Base-by-base conservation (phyloP, 1,284 basidiomycete species). In the Meripilus lineatus region DNA sequence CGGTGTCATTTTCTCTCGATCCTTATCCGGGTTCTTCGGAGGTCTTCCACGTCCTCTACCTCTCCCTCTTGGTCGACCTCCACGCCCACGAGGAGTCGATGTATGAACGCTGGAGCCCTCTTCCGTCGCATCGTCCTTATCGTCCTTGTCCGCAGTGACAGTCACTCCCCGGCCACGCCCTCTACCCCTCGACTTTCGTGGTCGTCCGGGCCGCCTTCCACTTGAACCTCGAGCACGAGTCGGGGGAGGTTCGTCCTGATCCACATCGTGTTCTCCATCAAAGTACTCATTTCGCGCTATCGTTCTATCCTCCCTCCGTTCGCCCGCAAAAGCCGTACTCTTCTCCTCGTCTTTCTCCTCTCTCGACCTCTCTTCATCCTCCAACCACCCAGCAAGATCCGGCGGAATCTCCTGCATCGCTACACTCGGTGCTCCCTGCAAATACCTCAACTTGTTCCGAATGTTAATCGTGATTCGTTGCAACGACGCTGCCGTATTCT, bases 381-480 rank as follows among this genome's bases (percentile, higher is more conserved):
- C 81, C 38, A 95, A 67, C 56, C 89, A 79, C 2, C 85, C 86
- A 46, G 84, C 82, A 17, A 98, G 67, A 56, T 95, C 89, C 0
- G 94, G 95, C 5, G 96, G 95, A 38, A 99, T 89, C 65, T 97
- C 92, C 58, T 93, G 88, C 90, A 98, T 91, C 55, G 86, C 85
- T 8, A 99, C 92, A 60, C 91, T 94, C 1, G 95, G 95, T 34
- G 96, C 95, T 21, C 93, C 93, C 55, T 95, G 89, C 18, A 99
- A 69, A 63, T 95, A 98, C 15, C 96, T 74, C 38, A 98, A 69
- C 63, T 96, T 93, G 58, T 89, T 93, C n/a, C 89, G 77, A 36
- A 95, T 87, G 48, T 76, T 82, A 40, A 89, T 75, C 15, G 89
- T 84, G 54, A 98, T 94, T 47, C 86, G 81, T 59, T 96, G 92